Conservation (phyloP, 768 basidiomycete species). For the Auricularia cornea region DNA sequence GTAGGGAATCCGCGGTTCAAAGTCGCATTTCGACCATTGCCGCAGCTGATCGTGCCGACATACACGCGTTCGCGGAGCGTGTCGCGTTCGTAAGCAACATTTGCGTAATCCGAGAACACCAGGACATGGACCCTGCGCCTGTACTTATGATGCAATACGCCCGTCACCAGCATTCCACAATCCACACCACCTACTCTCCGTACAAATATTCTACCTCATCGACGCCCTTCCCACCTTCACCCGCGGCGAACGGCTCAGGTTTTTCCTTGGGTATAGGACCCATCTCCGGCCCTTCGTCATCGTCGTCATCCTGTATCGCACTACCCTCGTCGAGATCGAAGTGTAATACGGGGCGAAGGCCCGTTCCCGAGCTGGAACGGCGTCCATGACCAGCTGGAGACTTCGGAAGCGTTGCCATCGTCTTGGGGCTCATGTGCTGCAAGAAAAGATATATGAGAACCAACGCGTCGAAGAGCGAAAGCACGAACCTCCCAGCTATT, state of each 20-base stretch:
- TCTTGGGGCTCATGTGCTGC: slow-evolving; percentile 94
- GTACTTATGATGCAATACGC: no score
- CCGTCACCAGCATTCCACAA: no score
- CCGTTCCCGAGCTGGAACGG: slow-evolving; percentile 74
- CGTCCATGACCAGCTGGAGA: slow-evolving; percentile 71
- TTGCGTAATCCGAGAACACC: no score
- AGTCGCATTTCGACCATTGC: no score
- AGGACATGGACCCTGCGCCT: no score
- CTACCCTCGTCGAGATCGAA: slow-evolving; percentile 69
- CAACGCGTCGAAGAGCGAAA: slow-evolving; percentile 1
- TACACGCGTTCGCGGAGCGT: no score
- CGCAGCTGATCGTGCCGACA: no score
- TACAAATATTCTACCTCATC: slow-evolving; percentile 68
- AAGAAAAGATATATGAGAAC: slow-evolving; percentile 5
- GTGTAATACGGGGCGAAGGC: slow-evolving; percentile 75
- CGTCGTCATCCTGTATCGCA: slow-evolving; percentile 52
- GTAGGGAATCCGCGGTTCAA: no score
- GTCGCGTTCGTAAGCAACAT: no score
- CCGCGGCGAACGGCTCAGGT: slow-evolving; percentile 59
- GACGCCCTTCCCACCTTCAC: slow-evolving; percentile 52
- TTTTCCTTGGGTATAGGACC: slow-evolving; percentile 72
- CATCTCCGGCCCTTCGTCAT: slow-evolving; percentile 63
- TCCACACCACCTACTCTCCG: no score
- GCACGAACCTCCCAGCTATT: slow-evolving; percentile 91
- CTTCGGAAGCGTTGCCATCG: slow-evolving; percentile 87